Base-by-base conservation (phyloP, 2,329 filamentous ascomycete species). In the Pseudohalonectria lignicola region DNA sequence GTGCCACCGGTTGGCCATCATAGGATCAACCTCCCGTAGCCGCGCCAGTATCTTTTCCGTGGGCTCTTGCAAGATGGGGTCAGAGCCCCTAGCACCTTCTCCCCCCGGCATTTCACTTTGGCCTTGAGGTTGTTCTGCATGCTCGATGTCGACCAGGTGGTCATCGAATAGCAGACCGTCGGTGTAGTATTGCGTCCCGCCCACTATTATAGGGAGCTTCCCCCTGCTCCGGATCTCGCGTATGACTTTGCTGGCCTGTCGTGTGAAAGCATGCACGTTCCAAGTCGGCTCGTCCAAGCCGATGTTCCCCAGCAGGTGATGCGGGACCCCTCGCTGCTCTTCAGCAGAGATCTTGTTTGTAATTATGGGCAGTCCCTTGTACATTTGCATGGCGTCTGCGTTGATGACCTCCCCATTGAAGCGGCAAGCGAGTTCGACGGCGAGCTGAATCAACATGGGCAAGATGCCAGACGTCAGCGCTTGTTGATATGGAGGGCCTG, bases 301-400 rank as follows among this genome's bases (percentile, higher is more conserved):
- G 39, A 96, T 80, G 45, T 79, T 80, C 37, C 84, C 86, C 18
- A 98, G 72, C 4, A 98, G 66, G 57, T 98, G 90, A 54, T 98
- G 92, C 4, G 83, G 82, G 10, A 98, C 69, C 9, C 82, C 85
- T 43, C 81, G 74, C 51, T 79, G 79, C 55, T 96, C 90, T 16
- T 77, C 69, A 1, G 54, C 37, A 0, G 84, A 76, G 41, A 96
- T 83, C 56, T 96, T 94, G 59, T 98, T 98, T 19, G 92, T 98
- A 49, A 96, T 90, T 45, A 96, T 81, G 5, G 92, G 87, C 31
- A 98, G 66, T 3, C 92, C 92, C 38, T 75, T 73, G 58, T 98
- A 98, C 62, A 98, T 79, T 57, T 98, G 92, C 87, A 98, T 94
- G 29, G 92, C 92, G 67, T 98, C 92, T 34, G 86, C 86, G 55